Evolutionary conservation across 176 grass and related monocot genomes (phyloP).

Genomic region (Dendrocalamus sinicus): DNA sequence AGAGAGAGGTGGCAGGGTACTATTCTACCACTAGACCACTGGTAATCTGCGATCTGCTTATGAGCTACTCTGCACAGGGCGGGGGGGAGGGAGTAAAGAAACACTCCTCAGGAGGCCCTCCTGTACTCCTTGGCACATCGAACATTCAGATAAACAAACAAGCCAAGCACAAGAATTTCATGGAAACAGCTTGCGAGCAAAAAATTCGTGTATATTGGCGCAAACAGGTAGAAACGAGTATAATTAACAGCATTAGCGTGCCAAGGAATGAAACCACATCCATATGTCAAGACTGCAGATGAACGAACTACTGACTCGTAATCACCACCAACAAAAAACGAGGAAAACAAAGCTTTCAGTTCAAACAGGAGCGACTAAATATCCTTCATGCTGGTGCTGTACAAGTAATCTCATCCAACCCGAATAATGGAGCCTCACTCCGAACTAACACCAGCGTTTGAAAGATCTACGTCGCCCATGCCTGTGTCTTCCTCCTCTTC

Average conservation of each 20-base stretch:
- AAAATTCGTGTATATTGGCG: not conserved
- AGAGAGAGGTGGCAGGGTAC: no score
- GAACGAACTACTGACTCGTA: not conserved
- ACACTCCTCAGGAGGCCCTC: no score
- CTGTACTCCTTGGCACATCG: no score
- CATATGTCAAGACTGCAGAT: not conserved
- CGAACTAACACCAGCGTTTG: conserved; percentile 40
- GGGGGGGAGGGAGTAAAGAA: no score
- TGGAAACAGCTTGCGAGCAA: not conserved
- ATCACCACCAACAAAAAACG: not conserved
- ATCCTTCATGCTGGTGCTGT: conserved; percentile 22
- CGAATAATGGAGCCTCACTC: conserved; percentile 5
- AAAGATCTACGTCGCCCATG: conserved; percentile 62
- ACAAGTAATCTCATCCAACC: conserved; percentile 33
- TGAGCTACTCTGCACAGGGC: no score
- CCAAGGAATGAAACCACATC: not conserved
- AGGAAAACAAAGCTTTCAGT: not conserved
- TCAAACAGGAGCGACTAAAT: not conserved
- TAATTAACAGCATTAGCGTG: not conserved
- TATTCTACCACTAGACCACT: no score
- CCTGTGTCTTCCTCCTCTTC: conserved; percentile 77
- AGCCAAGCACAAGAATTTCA: not conserved
- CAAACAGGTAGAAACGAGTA: not conserved
- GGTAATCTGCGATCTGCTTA: no score
- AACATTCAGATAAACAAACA: no score